These are phyloP conservation scores for Dryas octopetala DNA, from an alignment of 306 rosid species.

Conservation along the genomic window DNA sequence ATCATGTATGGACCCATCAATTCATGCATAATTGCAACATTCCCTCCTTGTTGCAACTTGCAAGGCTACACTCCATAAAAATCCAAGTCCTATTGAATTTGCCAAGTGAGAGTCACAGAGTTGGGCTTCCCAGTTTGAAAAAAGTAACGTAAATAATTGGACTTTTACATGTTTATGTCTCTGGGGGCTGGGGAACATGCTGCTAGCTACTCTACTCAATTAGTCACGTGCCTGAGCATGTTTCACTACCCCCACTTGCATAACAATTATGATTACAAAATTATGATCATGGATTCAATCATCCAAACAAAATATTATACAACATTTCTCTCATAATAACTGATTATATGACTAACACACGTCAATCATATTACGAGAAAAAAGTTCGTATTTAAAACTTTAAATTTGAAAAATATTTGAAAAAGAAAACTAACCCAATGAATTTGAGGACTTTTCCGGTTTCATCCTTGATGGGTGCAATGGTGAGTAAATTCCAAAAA, in stretches of 20 bases:
- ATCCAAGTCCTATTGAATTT: constrained; percentile 27
- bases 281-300: no score
- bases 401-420: no score
- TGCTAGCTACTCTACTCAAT: not conserved
- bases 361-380: no score
- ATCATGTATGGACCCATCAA: not conserved
- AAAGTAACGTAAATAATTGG: not conserved
- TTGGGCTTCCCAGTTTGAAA: constrained; percentile 25
- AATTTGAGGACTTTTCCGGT: constrained; percentile 75
- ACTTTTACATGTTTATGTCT: not conserved
- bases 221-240: not conserved
- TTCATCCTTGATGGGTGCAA: constrained; percentile 86
- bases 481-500: constrained; percentile 89
- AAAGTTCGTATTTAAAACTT: no score
- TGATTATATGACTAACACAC: no score
- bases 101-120: constrained; percentile 3
- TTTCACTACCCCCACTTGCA: not conserved
- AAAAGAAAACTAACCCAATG: constrained; percentile 59
- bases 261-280: not conserved
- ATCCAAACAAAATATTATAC: no score
- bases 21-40: not conserved
- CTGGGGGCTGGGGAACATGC: no score
- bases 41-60: not conserved
- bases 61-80: constrained; percentile 21
- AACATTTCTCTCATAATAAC: no score